phyloP scores from a whole-genome alignment of 2,329 filamentous ascomycete species.

The Diaporthe eres region DNA sequence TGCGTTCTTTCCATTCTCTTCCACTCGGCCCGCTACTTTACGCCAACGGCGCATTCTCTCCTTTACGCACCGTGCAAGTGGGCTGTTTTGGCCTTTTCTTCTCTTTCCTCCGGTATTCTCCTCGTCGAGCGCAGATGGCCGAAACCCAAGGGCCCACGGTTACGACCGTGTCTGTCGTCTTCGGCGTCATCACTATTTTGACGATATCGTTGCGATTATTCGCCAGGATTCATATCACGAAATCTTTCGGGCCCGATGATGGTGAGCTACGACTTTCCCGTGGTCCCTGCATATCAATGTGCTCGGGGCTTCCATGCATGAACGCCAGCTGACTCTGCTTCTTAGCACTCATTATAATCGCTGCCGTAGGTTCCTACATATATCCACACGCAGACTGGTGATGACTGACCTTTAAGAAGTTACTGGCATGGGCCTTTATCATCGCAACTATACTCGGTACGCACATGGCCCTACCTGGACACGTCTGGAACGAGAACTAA shows the following conservation, averaged over 20 bases:
- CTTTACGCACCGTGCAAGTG: constrained; percentile 27
- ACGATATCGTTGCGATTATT: constrained; percentile 24
- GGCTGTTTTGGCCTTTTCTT: not conserved
- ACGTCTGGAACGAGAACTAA: not conserved
- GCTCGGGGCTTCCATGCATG: not conserved
- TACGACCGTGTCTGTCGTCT: constrained; percentile 29
- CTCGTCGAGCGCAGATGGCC: not conserved
- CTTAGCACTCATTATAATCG: constrained; percentile 8
- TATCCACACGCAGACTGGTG: not conserved
- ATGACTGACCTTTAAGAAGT: not conserved
- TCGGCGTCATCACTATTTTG: constrained; percentile 26
- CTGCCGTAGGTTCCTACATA: not conserved
- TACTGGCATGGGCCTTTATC: constrained; percentile 33
- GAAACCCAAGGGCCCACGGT: constrained; percentile 34
- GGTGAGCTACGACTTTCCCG: not conserved
- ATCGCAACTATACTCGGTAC: constrained; percentile 20
- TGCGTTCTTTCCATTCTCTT: not conserved
- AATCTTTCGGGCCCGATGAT: constrained; percentile 22
- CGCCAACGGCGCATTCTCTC: constrained; percentile 5
- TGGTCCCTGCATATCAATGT: not conserved
- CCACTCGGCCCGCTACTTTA: not conserved
- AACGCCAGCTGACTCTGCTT: not conserved
- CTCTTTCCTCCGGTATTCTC: not conserved
- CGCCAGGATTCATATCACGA: constrained; percentile 24
- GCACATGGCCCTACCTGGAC: not conserved